A percentile compares a stretch with the other conserved stretches of the same genome.
Conservation (phyloP, 169 alveolate genomes). For the Theileria luwenshuni region DNA sequence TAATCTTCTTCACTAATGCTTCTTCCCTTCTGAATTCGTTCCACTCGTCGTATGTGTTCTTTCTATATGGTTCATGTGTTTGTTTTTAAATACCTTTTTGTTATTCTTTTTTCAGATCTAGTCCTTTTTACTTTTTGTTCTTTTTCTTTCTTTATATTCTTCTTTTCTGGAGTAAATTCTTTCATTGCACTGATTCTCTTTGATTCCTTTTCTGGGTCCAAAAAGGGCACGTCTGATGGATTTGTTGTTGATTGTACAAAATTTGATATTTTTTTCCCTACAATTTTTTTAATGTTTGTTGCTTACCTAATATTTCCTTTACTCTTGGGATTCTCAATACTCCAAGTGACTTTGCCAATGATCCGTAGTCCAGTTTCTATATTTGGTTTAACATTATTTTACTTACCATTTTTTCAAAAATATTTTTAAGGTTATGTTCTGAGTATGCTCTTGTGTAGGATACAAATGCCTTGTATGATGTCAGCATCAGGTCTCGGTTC, state of each 20-base stretch:
- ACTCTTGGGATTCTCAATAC: slow-evolving; percentile 91
- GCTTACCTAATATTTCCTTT: slow-evolving; percentile 87
- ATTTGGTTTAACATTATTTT: background rate
- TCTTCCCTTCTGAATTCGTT: slow-evolving; percentile 66
- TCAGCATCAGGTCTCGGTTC: slow-evolving; percentile 39
- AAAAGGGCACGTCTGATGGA: slow-evolving; percentile 41
- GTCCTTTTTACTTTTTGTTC: slow-evolving; percentile 40
- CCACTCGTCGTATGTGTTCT: slow-evolving; percentile 49
- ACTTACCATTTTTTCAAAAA: slow-evolving; percentile 39
- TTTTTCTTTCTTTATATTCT: slow-evolving; percentile 4
- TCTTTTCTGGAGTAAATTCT: background rate
- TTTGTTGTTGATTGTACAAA: slow-evolving; percentile 35
- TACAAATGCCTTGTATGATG: slow-evolving; percentile 84
- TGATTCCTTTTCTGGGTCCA: slow-evolving; percentile 40
- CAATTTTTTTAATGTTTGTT: background rate
- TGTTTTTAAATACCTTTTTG: slow-evolving; percentile 35
- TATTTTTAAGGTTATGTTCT: slow-evolving; percentile 49
- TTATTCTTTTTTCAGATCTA: slow-evolving; percentile 76
- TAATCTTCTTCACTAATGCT: slow-evolving; percentile 83
- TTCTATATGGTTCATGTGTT: background rate
- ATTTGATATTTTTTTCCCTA: slow-evolving; percentile 34
- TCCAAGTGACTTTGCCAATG: slow-evolving; percentile 85
- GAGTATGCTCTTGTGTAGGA: slow-evolving; percentile 86
- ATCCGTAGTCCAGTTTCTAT: slow-evolving; percentile 60
- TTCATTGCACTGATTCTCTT: slow-evolving; percentile 31